Base-by-base conservation (phyloP, 306 rosid genomes). In the Herpetospermum pedunculosum region DNA sequence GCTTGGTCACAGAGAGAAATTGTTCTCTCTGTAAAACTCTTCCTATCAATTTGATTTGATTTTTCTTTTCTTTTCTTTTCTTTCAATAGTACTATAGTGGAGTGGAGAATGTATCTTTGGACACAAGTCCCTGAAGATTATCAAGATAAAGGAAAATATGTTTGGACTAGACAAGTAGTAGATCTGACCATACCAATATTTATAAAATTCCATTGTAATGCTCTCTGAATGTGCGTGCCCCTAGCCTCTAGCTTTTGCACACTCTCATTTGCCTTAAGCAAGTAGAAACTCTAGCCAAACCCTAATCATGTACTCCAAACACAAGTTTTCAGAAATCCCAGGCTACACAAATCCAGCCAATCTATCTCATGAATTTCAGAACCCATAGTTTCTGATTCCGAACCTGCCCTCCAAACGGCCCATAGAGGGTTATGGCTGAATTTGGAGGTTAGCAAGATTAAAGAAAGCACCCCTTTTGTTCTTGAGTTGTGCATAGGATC, bases 381-480 rank as follows among this genome's bases (percentile, higher is more conserved):
- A n/a, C n/a, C n/a, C n/a, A n/a, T n/a, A n/a, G n/a, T n/a, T n/a
- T n/a, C n/a, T n/a, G n/a, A n/a, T n/a, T n/a, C n/a, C n/a, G n/a
- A n/a, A n/a, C n/a, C n/a, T n/a, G n/a, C n/a, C n/a, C n/a, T n/a
- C n/a, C n/a, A n/a, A n/a, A n/a, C n/a, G n/a, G n/a, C n/a, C n/a
- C n/a, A n/a, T n/a, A n/a, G 26, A 30, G 35, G 12, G 10, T 72
- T 18, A 73, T 18, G 52, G 11, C 83, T 79, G 80, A 81, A 77
- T 80, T 80, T 87, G 84, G 81, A 86, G 84, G 76, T 78, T 80
- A 13, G 90, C 81, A 76, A 94, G 92, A 74, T 81, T 84, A 74
- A 89, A 94, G 86, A 94, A 94, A n/a, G 96, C 96, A 77, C 96
- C 95, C 34, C 79, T 83, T 77, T 67, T 88, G 76, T 82, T 85